Evolutionary conservation across 768 basidiomycete genomes (phyloP).

Genomic region (Myochromella boudieri): DNA sequence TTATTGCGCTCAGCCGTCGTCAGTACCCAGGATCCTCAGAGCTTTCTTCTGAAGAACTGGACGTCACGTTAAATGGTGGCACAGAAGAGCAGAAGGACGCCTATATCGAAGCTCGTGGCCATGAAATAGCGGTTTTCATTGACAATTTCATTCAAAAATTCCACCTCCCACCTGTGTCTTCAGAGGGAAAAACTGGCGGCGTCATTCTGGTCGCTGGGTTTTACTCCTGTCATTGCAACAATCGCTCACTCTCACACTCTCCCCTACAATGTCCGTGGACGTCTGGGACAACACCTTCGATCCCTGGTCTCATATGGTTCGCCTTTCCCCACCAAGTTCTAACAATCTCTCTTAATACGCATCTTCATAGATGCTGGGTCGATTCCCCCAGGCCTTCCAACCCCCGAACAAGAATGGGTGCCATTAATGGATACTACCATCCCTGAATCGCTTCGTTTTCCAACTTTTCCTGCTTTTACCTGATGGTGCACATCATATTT

Average conservation of each 20-base stretch:
- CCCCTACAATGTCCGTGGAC: slow-evolving; percentile 13
- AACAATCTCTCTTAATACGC: neutral
- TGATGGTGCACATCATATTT: slow-evolving; percentile 33
- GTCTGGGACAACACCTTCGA: slow-evolving; percentile 22
- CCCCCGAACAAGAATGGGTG: slow-evolving; percentile 22
- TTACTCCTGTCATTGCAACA: slow-evolving; percentile 20
- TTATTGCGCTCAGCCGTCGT: slow-evolving; percentile 36
- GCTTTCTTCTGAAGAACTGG: slow-evolving; percentile 26
- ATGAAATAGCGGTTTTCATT: slow-evolving; percentile 34
- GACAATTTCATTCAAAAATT: slow-evolving; percentile 28
- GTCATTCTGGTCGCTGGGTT: slow-evolving; percentile 35
- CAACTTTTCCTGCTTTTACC: slow-evolving; percentile 18
- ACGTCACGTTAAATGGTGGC: slow-evolving; percentile 13
- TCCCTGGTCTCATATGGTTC: slow-evolving; percentile 28
- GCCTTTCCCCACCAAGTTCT: neutral
- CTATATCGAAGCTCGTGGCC: slow-evolving; percentile 27
- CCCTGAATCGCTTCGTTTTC: slow-evolving; percentile 19
- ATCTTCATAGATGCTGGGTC: slow-evolving; percentile 25
- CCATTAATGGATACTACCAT: slow-evolving; percentile 25
- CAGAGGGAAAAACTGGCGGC: slow-evolving; percentile 26
- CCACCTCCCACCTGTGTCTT: slow-evolving; percentile 24
- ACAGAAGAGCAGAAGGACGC: slow-evolving; percentile 21
- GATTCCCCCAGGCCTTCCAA: slow-evolving; percentile 24
- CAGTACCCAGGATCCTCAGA: slow-evolving; percentile 36
- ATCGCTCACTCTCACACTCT: slow-evolving; percentile 22